Base-by-base conservation (phyloP, 78 protist genomes). In the Dictyostelium purpureum region DNA sequence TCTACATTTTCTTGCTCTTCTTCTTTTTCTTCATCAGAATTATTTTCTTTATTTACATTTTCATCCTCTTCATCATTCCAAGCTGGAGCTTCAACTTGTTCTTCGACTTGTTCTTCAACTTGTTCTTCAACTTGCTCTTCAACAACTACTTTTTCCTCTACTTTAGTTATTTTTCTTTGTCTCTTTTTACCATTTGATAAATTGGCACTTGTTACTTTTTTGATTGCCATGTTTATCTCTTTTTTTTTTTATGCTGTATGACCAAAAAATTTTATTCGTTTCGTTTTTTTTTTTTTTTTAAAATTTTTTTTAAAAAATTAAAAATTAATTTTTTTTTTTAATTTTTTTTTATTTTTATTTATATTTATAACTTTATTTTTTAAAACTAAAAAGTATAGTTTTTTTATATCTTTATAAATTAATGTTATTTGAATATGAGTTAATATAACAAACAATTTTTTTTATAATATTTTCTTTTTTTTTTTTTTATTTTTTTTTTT, bases 61-160 rank as follows among this genome's bases (percentile, higher is more conserved):
- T 37, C 52, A 37, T 67, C 71, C 4, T 63, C 75, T 6, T 67
- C 75, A 7, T 67, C 75, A n/a, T 67, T 38, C 75, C 75, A 67
- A 35, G 52, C 75, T 38, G 75, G 54, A 19, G 24, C 18, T 56
- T 10, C 19, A 7, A 9, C 10, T 56, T 56, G 28, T 56, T 56
- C 65, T 67, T 66, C 74, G 7, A 14, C 54, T 49, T 49, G 54
- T 49, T 49, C 54, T 49, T 49, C 24, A 14, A 14, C 54, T 49
- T 49, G 54, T 35, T 6, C 73, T 35, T 66, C 51, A 6, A 9
- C 16, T 63, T 31, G 42, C 33, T 63, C 12, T 31, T 31, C 43
- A 24, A 12, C 9, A 31, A 14, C 40, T 28, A 59, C 67, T 61
- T 61, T 6, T 9, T 61, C 18, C 10, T 10, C 12, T 21, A 2